A percentile compares a stretch with the other conserved stretches of the same genome.
phyloP scores from a whole-genome alignment of 164 flowering plant genomes.

The Vitis rupestris region DNA sequence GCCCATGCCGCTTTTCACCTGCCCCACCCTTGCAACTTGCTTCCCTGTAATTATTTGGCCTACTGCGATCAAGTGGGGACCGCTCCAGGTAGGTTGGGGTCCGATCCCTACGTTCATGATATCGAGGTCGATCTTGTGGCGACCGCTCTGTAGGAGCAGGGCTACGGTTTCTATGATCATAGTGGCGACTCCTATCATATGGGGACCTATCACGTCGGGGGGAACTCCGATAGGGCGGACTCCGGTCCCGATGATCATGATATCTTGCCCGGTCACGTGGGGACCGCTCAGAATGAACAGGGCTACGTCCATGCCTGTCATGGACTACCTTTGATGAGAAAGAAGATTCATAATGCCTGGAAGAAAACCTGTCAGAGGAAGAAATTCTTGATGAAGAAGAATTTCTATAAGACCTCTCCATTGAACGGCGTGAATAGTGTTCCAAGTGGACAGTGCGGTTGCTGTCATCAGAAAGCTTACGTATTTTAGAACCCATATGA shows the following conservation, averaged over 20 bases:
- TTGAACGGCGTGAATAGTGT: slow-evolving; percentile 43
- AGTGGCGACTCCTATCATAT: slow-evolving; percentile 36
- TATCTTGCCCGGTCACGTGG: slow-evolving; percentile 52
- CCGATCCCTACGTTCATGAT: slow-evolving; percentile 38
- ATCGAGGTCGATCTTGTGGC: slow-evolving; percentile 37
- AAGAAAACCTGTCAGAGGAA: slow-evolving; percentile 49
- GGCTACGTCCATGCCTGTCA: slow-evolving; percentile 69
- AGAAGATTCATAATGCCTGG: slow-evolving; percentile 61
- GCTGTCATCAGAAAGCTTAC: slow-evolving; percentile 62
- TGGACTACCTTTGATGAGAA: slow-evolving; percentile 48
- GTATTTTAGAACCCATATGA: slow-evolving; percentile 47
- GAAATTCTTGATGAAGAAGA: slow-evolving; percentile 45
- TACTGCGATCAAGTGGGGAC: slow-evolving; percentile 44
- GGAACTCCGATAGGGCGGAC: slow-evolving; percentile 32
- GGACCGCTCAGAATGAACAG: slow-evolving; percentile 55
- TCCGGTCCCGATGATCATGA: slow-evolving; percentile 49
- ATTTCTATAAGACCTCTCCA: slow-evolving; percentile 56
- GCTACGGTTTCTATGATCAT: slow-evolving; percentile 48
- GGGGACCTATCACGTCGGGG: slow-evolving; percentile 27
- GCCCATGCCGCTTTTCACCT: slow-evolving; percentile 40
- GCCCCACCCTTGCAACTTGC: slow-evolving; percentile 40
- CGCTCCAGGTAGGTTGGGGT: slow-evolving; percentile 36
- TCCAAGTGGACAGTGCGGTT: slow-evolving; percentile 44
- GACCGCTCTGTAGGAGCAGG: slow-evolving; percentile 45
- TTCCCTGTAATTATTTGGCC: slow-evolving; percentile 36